A percentile compares a stretch with the other conserved stretches of the same genome.
These are phyloP conservation scores for Bryoglossum gracile DNA, from an alignment of 495 filamentous ascomycete species.

Conservation along the genomic window DNA sequence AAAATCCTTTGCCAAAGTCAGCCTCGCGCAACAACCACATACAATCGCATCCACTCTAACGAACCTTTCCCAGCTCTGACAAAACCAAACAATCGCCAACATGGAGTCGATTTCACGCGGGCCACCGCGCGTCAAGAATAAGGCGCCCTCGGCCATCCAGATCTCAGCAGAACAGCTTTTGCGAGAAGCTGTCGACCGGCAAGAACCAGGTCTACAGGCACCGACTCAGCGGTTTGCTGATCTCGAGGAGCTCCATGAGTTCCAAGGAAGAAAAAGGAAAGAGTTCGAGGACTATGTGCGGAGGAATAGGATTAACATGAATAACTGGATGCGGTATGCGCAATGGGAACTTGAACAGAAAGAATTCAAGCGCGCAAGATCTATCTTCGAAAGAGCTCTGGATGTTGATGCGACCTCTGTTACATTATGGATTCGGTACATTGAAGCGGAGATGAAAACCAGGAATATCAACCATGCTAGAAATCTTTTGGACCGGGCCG, in stretches of 20 bases:
- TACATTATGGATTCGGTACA: constrained; percentile 75
- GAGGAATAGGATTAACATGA: constrained; percentile 90
- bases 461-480: constrained; percentile 96
- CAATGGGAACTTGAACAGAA: constrained; percentile 98
- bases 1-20: too few species aligned
- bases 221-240: constrained; percentile 94
- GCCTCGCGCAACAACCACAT: not conserved
- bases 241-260: constrained; percentile 96
- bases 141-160: constrained; percentile 78
- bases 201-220: constrained; percentile 79
- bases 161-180: constrained; percentile 97
- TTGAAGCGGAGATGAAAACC: constrained; percentile 93
- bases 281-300: constrained; percentile 98
- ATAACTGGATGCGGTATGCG: constrained; percentile 98
- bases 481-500: constrained; percentile 89
- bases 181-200: constrained; percentile 94
- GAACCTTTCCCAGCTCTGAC: not conserved
- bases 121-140: constrained; percentile 96
- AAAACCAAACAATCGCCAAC: constrained; percentile 19
- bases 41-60: not conserved
- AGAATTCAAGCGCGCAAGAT: constrained; percentile 92
- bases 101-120: constrained; percentile 97
- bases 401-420: constrained; percentile 86
- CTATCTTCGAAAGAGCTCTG: constrained; percentile 90
- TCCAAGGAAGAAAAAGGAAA: constrained; percentile 88